Base-by-base conservation (phyloP, 495 filamentous ascomycete genomes). In the Talaromyces proteolyticus region DNA sequence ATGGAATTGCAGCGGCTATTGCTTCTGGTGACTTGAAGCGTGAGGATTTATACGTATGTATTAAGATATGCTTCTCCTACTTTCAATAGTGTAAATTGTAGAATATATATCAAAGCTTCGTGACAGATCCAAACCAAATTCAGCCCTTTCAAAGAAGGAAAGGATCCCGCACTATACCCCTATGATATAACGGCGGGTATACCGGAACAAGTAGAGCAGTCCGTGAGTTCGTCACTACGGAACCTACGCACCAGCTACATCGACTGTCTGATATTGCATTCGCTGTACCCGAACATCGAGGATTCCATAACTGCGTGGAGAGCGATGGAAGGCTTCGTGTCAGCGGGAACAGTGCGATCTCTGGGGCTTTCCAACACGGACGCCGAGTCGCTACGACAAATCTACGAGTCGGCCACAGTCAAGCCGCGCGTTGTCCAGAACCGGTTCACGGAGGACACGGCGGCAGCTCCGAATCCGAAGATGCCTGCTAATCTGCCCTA, bases 41-140 rank as follows among this genome's bases (percentile, higher is more conserved):
- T 36, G 65, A 73, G 21, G 80, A 86, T 44, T 49, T 90, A 41
- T 86, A 77, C 55, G 80, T 84, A 61, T 46, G 79, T 65, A 4
- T 24, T 18, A 10, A 14, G 17, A 17, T 21, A 12, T n/a, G 29
- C 37, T 7, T 4, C n/a, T 25, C 39, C 34, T 26, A 26, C 39
- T 51, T 29, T 11, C 44, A 17, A 17, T 34, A 20, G 41, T 2
- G 12, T 29, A 29, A 6, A 5, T 12, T 34, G 29, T 34, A 34
- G 29, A 10, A 34, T 10, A 34, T 34, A 34, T 10, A 8, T 34
- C 8, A 34, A 29, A 29, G 26, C 12, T 12, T 29, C 26, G 6
- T 29, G 5, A 29, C 26, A 87, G 84, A 72, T 92, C 20, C 89
- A 94, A 78, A 90, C 89, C 11, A 94, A 93, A 62, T 91, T 82